These are phyloP conservation scores for Pythium graminicola DNA, from an alignment of 352 stramenopile species.

Conservation along the genomic window DNA sequence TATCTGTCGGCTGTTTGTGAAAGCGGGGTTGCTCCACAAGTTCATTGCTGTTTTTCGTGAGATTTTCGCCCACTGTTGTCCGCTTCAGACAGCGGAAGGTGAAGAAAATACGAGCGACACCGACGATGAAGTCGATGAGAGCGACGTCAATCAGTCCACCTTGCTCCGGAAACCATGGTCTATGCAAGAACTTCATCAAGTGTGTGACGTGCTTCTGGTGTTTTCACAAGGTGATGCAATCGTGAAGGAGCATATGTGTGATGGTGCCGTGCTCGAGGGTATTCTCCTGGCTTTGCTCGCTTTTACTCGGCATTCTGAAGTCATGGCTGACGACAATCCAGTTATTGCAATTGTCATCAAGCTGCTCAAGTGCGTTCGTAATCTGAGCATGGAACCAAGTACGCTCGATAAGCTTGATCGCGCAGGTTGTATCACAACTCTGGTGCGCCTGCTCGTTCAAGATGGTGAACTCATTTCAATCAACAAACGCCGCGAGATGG, in stretches of 20 bases:
- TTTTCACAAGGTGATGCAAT: slow-evolving; percentile 90
- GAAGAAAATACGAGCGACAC: slow-evolving; percentile 2
- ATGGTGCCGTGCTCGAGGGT: slow-evolving; percentile 66
- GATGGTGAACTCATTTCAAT: slow-evolving; percentile 4
- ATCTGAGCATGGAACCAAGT: slow-evolving; percentile 88
- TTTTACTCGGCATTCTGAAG: slow-evolving; percentile 18
- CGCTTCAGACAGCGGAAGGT: slow-evolving; percentile 11
- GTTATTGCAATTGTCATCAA: slow-evolving; percentile 51
- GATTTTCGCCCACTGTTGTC: slow-evolving; percentile 38
- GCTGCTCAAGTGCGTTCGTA: slow-evolving; percentile 79
- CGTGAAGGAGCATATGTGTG: slow-evolving; percentile 91
- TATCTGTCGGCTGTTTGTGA: slow-evolving; percentile 93
- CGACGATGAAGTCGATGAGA: slow-evolving; percentile 2
- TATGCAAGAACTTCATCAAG: slow-evolving; percentile 64
- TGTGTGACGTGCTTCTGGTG: slow-evolving; percentile 84
- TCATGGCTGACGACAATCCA: slow-evolving; percentile 3
- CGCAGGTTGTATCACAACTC: slow-evolving; percentile 78
- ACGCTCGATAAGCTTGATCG: slow-evolving; percentile 86
- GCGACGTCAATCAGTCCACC: slow-evolving; percentile 16
- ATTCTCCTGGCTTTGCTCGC: slow-evolving; percentile 43
- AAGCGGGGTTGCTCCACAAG: slow-evolving; percentile 84
- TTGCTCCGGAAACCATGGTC: slow-evolving; percentile 32
- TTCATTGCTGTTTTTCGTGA: slow-evolving; percentile 85
- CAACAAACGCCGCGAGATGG: slow-evolving; percentile 70
- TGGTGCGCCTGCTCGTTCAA: slow-evolving; percentile 71